phyloP scores from a whole-genome alignment of 1,284 basidiomycete genomes.

The Fereydounia khargensis region DNA sequence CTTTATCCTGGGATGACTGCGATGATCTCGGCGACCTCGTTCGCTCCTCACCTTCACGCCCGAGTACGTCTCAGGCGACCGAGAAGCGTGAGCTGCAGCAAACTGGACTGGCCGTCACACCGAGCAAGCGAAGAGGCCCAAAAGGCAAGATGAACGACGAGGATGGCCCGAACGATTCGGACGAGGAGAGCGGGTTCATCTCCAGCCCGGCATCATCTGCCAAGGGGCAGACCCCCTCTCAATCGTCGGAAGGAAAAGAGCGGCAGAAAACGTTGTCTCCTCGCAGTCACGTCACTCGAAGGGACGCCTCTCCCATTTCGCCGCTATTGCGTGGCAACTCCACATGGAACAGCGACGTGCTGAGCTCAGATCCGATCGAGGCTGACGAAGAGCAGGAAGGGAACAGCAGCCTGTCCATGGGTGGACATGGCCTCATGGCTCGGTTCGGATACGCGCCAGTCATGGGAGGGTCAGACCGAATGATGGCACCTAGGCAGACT shows the following conservation, averaged over 20 bases:
- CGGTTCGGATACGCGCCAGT: not conserved
- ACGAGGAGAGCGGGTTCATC: slow-evolving; percentile 19
- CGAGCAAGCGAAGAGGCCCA: slow-evolving; percentile 9
- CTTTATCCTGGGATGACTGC: not conserved
- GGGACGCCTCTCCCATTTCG: slow-evolving; percentile 6
- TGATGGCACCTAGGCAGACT: slow-evolving; percentile 2
- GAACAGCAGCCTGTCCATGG: not conserved
- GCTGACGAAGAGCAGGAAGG: not conserved
- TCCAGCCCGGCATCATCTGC: slow-evolving; percentile 23
- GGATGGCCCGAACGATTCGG: slow-evolving; percentile 3
- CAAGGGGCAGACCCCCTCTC: slow-evolving; percentile 1
- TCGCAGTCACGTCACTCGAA: too few relatives aligned
- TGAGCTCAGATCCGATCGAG: slow-evolving; percentile 2
- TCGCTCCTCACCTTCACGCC: too few relatives aligned
- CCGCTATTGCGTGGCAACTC: slow-evolving; percentile 1
- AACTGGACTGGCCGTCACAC: slow-evolving; percentile 17
- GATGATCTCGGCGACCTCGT: not conserved
- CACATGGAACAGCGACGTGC: not conserved
- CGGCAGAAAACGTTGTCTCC: too few relatives aligned
- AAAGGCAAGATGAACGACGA: slow-evolving; percentile 8
- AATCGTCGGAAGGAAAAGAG: not conserved
- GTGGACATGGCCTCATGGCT: too few relatives aligned
- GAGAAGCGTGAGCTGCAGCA: too few relatives aligned
- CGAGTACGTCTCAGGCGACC: too few relatives aligned
- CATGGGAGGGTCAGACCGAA: slow-evolving; percentile 4